Evolutionary conservation across 495 filamentous ascomycete species (phyloP), one percentile per base, ranked within the genome.

Genomic region (Oleoguttula mirabilis): DNA sequence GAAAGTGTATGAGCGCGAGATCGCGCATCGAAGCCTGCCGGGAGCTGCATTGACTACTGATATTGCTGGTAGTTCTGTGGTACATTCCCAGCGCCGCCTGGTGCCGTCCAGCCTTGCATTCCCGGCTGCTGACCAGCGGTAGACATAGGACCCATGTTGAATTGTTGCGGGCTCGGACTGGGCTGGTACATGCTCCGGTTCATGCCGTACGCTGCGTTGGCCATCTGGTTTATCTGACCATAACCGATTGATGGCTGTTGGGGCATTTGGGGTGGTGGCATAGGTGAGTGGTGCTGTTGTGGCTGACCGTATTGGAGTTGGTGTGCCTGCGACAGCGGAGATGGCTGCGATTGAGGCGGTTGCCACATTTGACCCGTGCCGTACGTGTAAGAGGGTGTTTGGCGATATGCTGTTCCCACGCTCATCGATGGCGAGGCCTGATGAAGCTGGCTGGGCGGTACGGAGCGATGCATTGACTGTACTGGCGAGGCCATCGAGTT

Each of bases 221-320:
- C 45, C 60, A 61, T 61, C 15, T 55, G 38, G 15, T 41, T 43
- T 54, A 64, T 62, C 5, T 54, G 56, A 14, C 39, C 43, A 40
- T 64, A 64, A 15, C 41, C 41, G 41, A 61, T 56, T 38, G 56
- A 58, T 15, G 58, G 55, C 11, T 66, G 64, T 16, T 80, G 79
- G 21, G 74, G 77, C 12, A 78, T 65, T 45, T 77, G 77, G 20
- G 75, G 70, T 21, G 72, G 68, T 5, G 68, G 71, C 25, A 76
- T 73, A 23, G 77, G 72, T 17, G 74, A 67, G 20, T 43, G 45
- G 14, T 53, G 64, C 28, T 65, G 60, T 4, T 61, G 56, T 16
- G 55, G 63, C 21, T 65, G 62, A 21, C 51, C 59, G 40, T 68
- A 65, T 40, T 68, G 66, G 31, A 64, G 48, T 28, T 62, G 58